Evolutionary conservation across 495 filamentous ascomycete species (phyloP).

Genomic region (Xylaria palmicola): DNA sequence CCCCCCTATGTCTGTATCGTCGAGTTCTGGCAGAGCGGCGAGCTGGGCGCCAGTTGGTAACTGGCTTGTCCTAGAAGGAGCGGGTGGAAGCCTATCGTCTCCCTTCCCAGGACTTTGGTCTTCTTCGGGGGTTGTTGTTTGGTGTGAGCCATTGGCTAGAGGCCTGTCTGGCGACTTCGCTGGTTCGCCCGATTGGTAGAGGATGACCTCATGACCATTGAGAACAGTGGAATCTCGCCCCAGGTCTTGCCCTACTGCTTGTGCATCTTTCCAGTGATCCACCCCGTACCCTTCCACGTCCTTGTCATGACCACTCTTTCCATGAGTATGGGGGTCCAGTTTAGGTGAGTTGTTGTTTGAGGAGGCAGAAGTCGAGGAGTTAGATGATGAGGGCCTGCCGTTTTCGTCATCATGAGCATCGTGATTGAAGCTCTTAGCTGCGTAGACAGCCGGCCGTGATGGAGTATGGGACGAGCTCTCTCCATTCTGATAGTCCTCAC

Average conservation of each 20-base stretch:
- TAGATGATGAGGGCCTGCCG: constrained; percentile 28
- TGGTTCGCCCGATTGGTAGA: constrained; percentile 35
- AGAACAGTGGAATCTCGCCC: constrained; percentile 69
- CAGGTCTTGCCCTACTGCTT: constrained; percentile 52
- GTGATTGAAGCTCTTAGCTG: constrained; percentile 70
- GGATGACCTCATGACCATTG: constrained; percentile 63
- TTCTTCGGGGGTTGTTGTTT: constrained; percentile 15
- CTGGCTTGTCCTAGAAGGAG: constrained; percentile 17
- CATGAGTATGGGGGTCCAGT: constrained; percentile 61
- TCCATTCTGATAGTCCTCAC: constrained; percentile 32
- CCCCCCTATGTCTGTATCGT: constrained; percentile 80
- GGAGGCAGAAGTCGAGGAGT: constrained; percentile 22
- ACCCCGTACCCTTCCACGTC: constrained; percentile 76
- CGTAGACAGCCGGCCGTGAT: constrained; percentile 15
- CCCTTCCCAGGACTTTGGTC: constrained; percentile 18
- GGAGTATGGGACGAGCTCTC: constrained; percentile 25
- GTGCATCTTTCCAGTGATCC: constrained; percentile 64
- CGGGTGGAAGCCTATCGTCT: constrained; percentile 23
- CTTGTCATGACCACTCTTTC: constrained; percentile 63
- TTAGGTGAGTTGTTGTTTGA: constrained; percentile 44
- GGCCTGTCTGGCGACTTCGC: constrained; percentile 8
- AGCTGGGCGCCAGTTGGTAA: constrained; percentile 62
- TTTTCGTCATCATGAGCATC: constrained; percentile 71
- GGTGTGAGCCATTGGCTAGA: constrained; percentile 4
- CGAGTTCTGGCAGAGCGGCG: constrained; percentile 59